A percentile compares a stretch with the other conserved stretches of the same genome.
These are phyloP conservation scores for Tricharina praecox DNA, from an alignment of 495 filamentous ascomycete genomes.

Conservation along the genomic window DNA sequence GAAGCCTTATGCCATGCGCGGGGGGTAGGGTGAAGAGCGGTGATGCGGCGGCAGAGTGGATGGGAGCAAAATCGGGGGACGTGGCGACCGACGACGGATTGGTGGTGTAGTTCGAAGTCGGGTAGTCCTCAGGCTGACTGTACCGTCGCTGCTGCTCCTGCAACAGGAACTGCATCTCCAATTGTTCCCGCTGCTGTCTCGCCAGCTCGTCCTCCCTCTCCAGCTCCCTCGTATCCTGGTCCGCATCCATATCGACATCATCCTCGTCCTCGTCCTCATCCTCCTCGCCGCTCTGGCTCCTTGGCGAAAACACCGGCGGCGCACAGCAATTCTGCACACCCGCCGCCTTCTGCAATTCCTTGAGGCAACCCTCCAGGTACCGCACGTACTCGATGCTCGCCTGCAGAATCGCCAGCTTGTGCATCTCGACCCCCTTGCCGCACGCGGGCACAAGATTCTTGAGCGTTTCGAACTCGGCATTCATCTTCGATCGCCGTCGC, in stretches of 20 bases:
- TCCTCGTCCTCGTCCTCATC: slow-evolving; percentile 27
- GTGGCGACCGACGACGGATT: background rate
- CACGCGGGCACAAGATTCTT: slow-evolving; percentile 96
- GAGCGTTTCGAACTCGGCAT: slow-evolving; percentile 86
- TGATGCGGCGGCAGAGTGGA: slow-evolving; percentile 9
- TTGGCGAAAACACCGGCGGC: slow-evolving; percentile 7
- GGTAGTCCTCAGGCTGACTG: background rate
- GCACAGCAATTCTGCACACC: slow-evolving; percentile 9
- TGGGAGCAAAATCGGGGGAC: background rate
- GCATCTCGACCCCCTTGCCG: slow-evolving; percentile 80
- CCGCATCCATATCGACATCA: slow-evolving; percentile 18
- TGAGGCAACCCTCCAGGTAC: slow-evolving; percentile 80
- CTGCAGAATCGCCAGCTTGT: slow-evolving; percentile 92
- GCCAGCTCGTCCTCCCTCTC: background rate
- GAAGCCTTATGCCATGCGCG: slow-evolving; percentile 16
- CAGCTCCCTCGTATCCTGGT: background rate
- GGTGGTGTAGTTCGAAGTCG: background rate
- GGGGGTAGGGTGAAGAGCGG: slow-evolving; percentile 24
- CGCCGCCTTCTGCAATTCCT: slow-evolving; percentile 55
- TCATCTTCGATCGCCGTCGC: slow-evolving; percentile 88
- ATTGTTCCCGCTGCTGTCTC: background rate
- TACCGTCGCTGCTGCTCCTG: background rate
- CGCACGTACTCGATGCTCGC: slow-evolving; percentile 94
- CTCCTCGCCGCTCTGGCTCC: slow-evolving; percentile 9
- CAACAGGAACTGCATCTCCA: background rate